Base-by-base conservation (phyloP, 2,329 filamentous ascomycete species). In the Diaporthe sp. region DNA sequence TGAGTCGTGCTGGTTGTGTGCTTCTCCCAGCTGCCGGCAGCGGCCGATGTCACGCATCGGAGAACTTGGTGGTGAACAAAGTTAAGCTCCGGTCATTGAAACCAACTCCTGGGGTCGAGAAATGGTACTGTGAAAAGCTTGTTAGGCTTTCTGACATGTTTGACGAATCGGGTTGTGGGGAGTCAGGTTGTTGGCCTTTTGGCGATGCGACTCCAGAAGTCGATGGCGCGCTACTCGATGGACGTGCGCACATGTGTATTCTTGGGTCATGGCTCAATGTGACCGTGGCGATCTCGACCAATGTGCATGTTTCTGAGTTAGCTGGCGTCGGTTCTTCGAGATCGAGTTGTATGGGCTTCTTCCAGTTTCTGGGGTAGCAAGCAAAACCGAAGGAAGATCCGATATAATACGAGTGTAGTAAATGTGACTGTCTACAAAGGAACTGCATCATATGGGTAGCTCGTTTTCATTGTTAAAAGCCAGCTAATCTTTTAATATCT, bases 121-220 rank as follows among this genome's bases (percentile, higher is more conserved):
- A 37, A 51, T 51, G 44, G 44, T 3, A 25, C 28, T 25, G 62
- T 51, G 62, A 67, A 67, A 67, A 67, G 44, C 62, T 51, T 67
- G 44, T 15, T 1, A 37, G 37, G 44, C 28, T 51, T 67, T 17
- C 44, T n/a, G 44, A 37, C 28, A 51, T 51, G 62, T 17, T 34
- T 51, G 61, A 51, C 61, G 61, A 67, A 49, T 67, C 61, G 61
- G 61, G 61, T 67, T 51, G 61, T 67, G 61, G 61, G 61, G 44
- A 34, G 17, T 31, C 44, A 49, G 42, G 44, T 28, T 49, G 8
- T 12, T 49, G 58, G 15, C 12, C 42, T 31, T 37, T 51, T 12
- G 15, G 9, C 61, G 28, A 67, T 67, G 61, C 44, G 28, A 67
- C 61, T 67, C 28, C 42, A 37, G 28, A 67, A 37, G 61, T 51